These are phyloP conservation scores for Metarhizium guizhouense DNA, from an alignment of 2,329 filamentous ascomycete genomes.

Conservation along the genomic window DNA sequence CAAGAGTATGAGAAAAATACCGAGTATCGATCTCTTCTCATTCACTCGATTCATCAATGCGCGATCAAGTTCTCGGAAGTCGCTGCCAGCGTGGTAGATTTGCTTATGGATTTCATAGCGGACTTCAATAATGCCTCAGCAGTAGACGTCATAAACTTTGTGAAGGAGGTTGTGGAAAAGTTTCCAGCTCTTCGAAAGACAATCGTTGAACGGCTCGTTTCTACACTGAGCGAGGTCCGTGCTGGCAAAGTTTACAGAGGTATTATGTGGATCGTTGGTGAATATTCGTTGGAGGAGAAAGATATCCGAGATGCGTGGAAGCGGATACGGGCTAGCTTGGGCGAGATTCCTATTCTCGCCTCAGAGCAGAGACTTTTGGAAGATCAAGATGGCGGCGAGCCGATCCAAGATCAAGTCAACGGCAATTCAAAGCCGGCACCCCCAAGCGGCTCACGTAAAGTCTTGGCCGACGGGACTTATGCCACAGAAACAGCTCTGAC, in stretches of 20 bases:
- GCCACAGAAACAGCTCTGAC: conserved; percentile 94
- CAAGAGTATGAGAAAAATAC: conserved; percentile 98
- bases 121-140: conserved; percentile 97
- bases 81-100: conserved; percentile 88
- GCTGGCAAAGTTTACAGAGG: conserved; percentile 96
- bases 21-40: conserved; percentile 89
- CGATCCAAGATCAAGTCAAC: conserved; percentile 61
- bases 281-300: conserved; percentile 88
- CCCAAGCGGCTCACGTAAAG: conserved; percentile 78
- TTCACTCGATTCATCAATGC: conserved; percentile 95
- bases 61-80: conserved; percentile 99
- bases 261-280: conserved; percentile 94
- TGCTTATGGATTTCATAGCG: conserved; percentile 97
- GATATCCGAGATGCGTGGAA: conserved; percentile 97
- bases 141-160: conserved; percentile 95
- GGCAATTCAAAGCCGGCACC: conserved; percentile 68
- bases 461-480: conserved; percentile 93
- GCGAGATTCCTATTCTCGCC: conserved; percentile 92
- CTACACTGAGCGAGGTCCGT: conserved; percentile 84
- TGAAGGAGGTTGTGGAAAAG: conserved; percentile 98
- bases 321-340: conserved; percentile 83
- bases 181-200: conserved; percentile 83
- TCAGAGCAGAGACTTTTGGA: conserved; percentile 90
- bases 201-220: conserved; percentile 82
- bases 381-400: conserved; percentile 64